Evolutionary conservation across 208 protist genomes (phyloP).

Genomic region (Leishmania mexicana): DNA sequence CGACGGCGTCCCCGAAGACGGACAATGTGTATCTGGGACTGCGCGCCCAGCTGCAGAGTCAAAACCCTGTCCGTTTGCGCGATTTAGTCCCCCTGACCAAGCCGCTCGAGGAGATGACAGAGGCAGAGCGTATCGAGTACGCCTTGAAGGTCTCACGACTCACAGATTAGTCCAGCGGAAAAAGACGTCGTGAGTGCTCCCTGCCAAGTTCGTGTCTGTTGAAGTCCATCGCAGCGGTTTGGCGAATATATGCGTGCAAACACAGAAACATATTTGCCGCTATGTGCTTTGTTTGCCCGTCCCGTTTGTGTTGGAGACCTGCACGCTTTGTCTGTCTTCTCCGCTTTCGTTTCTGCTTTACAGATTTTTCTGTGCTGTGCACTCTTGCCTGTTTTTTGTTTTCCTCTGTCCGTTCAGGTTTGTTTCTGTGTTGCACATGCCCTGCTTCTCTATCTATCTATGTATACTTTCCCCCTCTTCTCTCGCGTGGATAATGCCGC

Average conservation of each 20-base stretch:
- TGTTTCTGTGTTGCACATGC: background rate
- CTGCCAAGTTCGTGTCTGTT: background rate
- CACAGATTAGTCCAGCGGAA: constrained; percentile 28
- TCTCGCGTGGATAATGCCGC: background rate
- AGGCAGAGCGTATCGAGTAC: constrained; percentile 74
- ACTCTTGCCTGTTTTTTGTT: background rate
- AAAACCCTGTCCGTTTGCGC: constrained; percentile 46
- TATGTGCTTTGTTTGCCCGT: background rate
- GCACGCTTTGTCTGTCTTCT: background rate
- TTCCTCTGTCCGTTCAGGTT: background rate
- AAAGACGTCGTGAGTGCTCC: background rate
- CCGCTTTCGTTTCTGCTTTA: background rate
- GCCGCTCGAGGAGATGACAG: constrained; percentile 75
- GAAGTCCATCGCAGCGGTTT: no score
- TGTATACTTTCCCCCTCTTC: background rate
- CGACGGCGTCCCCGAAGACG: background rate
- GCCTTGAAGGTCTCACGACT: constrained; percentile 61
- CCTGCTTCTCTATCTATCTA: background rate
- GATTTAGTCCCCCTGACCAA: constrained; percentile 67
- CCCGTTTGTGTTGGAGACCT: background rate
- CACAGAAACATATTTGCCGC: background rate
- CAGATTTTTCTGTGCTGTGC: background rate
- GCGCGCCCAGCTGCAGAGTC: constrained; percentile 50
- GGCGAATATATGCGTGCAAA: no score
- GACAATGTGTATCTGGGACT: constrained; percentile 45